Conservation (phyloP, 1,284 basidiomycete species). For the Pyrrhoderma noxium region DNA sequence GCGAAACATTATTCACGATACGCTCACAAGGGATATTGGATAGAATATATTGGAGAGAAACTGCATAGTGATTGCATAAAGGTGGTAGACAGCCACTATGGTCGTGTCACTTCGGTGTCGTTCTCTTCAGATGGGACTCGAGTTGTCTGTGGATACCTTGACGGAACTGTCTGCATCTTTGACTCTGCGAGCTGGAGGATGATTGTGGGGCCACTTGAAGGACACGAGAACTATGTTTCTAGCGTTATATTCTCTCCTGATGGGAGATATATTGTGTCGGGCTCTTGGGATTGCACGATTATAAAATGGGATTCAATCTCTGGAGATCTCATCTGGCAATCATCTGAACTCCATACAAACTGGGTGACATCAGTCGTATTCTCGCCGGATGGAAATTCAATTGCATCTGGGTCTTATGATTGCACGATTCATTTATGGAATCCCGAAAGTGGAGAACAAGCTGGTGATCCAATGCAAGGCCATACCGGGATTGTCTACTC, state of each 20-base stretch:
- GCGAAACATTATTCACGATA: no score
- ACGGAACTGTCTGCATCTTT: no score
- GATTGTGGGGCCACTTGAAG: background rate
- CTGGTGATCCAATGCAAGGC: background rate
- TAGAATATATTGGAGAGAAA: no score
- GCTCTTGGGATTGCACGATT: background rate
- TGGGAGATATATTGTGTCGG: constrained; percentile 4
- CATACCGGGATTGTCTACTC: no score
- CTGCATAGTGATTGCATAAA: no score
- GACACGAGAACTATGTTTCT: constrained; percentile 7
- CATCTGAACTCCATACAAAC: no score
- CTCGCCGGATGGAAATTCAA: background rate
- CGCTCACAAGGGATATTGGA: no score
- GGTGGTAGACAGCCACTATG: background rate
- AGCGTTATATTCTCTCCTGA: constrained; percentile 10
- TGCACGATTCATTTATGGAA: background rate
- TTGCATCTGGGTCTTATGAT: background rate
- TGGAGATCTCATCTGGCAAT: no score
- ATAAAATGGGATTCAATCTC: no score
- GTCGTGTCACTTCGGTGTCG: no score
- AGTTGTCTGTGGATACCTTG: constrained; percentile 19
- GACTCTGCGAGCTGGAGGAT: constrained; percentile 8
- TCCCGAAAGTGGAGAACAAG: background rate
- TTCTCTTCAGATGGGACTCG: constrained; percentile 19
- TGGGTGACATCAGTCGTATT: background rate